These are phyloP conservation scores for Phytomonas sp. DNA, from an alignment of 208 protist species.

Conservation along the genomic window DNA sequence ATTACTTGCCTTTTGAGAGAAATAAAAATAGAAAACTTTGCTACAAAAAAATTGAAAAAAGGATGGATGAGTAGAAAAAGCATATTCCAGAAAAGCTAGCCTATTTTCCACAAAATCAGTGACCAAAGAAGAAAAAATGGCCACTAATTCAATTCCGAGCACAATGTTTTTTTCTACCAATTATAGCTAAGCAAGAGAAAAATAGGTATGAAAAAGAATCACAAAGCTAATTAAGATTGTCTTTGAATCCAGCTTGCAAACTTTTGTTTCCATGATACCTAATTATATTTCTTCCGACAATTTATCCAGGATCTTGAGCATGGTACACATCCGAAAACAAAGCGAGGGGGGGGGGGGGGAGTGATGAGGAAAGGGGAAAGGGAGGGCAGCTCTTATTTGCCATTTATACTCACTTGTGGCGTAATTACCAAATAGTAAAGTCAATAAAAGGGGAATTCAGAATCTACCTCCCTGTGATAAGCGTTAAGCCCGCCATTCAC, in stretches of 20 bases:
- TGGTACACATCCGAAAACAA: not conserved
- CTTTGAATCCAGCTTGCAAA: too few species aligned
- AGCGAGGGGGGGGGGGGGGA: constrained; percentile 3
- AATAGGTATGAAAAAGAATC: not conserved
- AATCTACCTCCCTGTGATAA: constrained; percentile 47
- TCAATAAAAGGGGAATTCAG: constrained; percentile 71
- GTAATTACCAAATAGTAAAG: not conserved
- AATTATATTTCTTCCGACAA: not conserved
- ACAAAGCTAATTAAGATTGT: not conserved
- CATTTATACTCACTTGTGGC: constrained; percentile 1
- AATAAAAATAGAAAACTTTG: too few species aligned
- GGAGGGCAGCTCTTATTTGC: not conserved
- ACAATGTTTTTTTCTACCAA: too few species aligned
- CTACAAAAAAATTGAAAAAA: too few species aligned
- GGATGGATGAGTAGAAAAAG: too few species aligned
- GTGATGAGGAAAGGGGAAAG: not conserved
- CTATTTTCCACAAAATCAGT: too few species aligned
- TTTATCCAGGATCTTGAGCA: not conserved
- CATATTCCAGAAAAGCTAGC: too few species aligned
- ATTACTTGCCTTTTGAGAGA: too few species aligned
- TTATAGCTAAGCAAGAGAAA: not conserved
- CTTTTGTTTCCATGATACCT: too few species aligned
- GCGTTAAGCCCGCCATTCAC: constrained; percentile 81
- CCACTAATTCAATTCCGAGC: too few species aligned
- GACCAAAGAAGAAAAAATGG: too few species aligned